Conservation (phyloP, 176 grass and related monocot species). For the Typha latifolia region DNA sequence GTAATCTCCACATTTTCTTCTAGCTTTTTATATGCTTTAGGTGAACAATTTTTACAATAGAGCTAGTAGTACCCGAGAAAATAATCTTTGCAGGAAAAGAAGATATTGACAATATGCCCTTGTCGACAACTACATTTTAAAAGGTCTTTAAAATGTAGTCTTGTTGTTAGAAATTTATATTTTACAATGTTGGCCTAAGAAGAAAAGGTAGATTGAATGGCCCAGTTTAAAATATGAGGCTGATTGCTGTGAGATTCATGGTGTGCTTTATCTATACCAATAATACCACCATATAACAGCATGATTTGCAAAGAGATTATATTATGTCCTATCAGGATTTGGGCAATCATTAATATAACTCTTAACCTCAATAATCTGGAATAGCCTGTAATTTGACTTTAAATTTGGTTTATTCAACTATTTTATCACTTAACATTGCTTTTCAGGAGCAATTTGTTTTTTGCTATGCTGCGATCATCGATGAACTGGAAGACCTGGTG, state of each 20-base stretch:
- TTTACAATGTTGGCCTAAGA: neutral
- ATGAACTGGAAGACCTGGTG: slow-evolving; percentile 54
- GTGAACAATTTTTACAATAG: neutral
- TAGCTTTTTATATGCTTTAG: neutral
- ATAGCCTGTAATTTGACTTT: too few species aligned
- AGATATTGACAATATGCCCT: neutral
- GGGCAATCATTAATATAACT: too few species aligned
- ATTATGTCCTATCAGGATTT: too few species aligned
- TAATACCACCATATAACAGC: neutral
- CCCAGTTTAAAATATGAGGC: neutral
- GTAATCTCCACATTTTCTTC: slow-evolving; percentile 16
- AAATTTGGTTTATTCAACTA: too few species aligned
- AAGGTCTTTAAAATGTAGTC: neutral
- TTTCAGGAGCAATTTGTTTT: slow-evolving; percentile 78
- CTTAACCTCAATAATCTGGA: too few species aligned
- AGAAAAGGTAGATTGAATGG: neutral
- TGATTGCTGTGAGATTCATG: neutral
- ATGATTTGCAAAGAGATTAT: neutral
- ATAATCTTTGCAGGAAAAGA: neutral
- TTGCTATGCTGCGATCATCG: slow-evolving; percentile 47
- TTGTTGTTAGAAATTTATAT: neutral
- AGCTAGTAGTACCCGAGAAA: too few species aligned
- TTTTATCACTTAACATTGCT: slow-evolving; percentile 7
- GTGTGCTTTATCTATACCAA: neutral
- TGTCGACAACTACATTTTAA: neutral